A percentile compares a stretch with the other conserved stretches of the same genome.
Conservation (phyloP, 2,329 filamentous ascomycete genomes). For the Calonectria naviculata region DNA sequence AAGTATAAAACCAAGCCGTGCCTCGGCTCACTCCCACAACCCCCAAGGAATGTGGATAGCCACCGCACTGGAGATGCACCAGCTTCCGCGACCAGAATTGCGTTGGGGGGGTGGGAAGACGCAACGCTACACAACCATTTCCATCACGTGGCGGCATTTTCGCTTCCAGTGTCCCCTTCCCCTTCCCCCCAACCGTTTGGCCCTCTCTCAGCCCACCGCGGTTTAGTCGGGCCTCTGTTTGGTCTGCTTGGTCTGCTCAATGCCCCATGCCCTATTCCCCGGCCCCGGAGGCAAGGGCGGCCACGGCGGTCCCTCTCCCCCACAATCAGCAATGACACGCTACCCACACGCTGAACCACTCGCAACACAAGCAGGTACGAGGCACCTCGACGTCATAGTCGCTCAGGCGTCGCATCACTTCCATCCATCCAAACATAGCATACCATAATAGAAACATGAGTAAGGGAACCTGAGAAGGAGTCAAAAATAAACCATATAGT, state of each 20-base stretch:
- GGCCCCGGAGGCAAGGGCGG: slow-evolving; percentile 1
- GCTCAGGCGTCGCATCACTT: background rate
- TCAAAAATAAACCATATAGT: too few species aligned
- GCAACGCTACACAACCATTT: slow-evolving; percentile 4
- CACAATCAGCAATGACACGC: background rate
- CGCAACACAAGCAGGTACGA: slow-evolving; percentile 13
- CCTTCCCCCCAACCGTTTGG: slow-evolving; percentile 29
- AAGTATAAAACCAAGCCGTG: background rate
- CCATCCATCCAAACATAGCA: background rate
- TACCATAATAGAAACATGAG: too few species aligned
- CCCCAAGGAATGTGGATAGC: background rate
- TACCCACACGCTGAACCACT: background rate
- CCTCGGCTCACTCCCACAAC: background rate
- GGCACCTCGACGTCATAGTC: slow-evolving; percentile 10
- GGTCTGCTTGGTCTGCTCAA: background rate
- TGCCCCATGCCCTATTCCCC: background rate
- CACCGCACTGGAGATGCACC: background rate
- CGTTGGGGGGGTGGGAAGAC: slow-evolving; percentile 24
- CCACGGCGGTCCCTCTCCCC: background rate
- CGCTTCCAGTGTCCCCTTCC: slow-evolving; percentile 6
- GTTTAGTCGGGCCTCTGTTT: background rate
- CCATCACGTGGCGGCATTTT: slow-evolving; percentile 29
- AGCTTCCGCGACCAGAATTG: slow-evolving; percentile 7
- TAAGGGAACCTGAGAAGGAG: too few species aligned
- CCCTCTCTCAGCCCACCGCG: background rate